Percentiles rank a stretch among this genome's conserved stretches.
phyloP scores from a whole-genome alignment of 495 filamentous ascomycete species.

The Astrothelium subdiscretum region DNA sequence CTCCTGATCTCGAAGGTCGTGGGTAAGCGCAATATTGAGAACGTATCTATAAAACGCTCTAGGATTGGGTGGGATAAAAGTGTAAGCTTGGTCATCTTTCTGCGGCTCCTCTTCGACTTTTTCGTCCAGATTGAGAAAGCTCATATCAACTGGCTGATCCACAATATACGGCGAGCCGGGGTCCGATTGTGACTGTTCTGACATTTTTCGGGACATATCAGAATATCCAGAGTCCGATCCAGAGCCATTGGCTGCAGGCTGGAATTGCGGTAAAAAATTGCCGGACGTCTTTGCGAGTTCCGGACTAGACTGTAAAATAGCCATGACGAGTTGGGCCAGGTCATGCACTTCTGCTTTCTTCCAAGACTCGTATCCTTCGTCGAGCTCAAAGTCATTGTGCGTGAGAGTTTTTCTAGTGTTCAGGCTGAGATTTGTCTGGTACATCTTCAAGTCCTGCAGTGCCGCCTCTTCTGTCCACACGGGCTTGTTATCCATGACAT shows the following conservation, averaged over 20 bases:
- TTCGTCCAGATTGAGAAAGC: conserved; percentile 53
- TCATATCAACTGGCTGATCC: conserved; percentile 70
- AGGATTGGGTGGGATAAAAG: conserved; percentile 81
- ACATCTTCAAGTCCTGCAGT: conserved; percentile 80
- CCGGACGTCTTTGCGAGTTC: conserved; percentile 62
- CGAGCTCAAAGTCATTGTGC: conserved; percentile 77
- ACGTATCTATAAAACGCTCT: conserved; percentile 70
- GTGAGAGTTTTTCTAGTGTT: conserved; percentile 67
- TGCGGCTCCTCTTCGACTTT: conserved; percentile 39
- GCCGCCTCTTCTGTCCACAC: conserved; percentile 87
- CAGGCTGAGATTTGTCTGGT: conserved; percentile 74
- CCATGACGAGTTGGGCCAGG: conserved; percentile 83
- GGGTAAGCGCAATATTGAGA: conserved; percentile 58
- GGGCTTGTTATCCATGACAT: conserved; percentile 69
- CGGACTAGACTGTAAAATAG: conserved; percentile 75
- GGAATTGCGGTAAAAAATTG: conserved; percentile 37
- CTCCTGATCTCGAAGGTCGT: conserved; percentile 50
- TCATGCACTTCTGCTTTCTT: conserved; percentile 72
- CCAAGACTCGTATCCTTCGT: conserved; percentile 85
- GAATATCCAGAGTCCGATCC: conserved; percentile 41
- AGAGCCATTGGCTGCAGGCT: conserved; percentile 28
- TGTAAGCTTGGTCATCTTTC: conserved; percentile 37
- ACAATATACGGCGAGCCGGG: conserved; percentile 48
- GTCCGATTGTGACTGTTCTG: conserved; percentile 34
- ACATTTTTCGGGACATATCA: conserved; percentile 47